A percentile compares a stretch with the other conserved stretches of the same genome.
These are phyloP conservation scores for Jatropha curcas DNA, from an alignment of 345 rosid species.

Conservation along the genomic window DNA sequence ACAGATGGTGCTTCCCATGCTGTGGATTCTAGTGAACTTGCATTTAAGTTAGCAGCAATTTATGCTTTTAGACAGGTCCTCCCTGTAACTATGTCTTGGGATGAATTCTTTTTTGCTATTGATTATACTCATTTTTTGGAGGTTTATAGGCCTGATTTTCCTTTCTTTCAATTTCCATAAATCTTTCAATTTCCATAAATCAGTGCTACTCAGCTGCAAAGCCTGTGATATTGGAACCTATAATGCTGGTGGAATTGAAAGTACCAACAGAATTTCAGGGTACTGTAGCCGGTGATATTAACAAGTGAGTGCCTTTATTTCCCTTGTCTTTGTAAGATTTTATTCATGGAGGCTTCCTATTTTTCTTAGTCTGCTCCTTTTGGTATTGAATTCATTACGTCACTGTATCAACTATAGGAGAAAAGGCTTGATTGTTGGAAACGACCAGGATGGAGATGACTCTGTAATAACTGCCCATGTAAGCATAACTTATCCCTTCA, in stretches of 20 bases:
- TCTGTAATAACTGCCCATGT: conserved; percentile 77
- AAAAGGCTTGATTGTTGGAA: conserved; percentile 94
- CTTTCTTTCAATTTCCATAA: background rate
- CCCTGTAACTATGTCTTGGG: background rate
- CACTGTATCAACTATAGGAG: conserved; percentile 50
- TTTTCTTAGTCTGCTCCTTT: too few species aligned
- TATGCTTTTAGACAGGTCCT: conserved; percentile 93
- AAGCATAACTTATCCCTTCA: conserved; percentile 23
- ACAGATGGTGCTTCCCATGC: conserved; percentile 96
- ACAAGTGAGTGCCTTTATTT: conserved; percentile 57
- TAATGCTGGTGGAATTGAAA: conserved; percentile 95
- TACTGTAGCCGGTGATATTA: conserved; percentile 89
- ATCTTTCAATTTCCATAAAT: conserved; percentile 12
- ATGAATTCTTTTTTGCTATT: background rate
- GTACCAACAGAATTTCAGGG: conserved; percentile 98
- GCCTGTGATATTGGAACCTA: conserved; percentile 93
- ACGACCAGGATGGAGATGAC: conserved; percentile 97
- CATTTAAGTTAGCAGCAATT: conserved; percentile 93
- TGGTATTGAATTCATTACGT: conserved; percentile 14
- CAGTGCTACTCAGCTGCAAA: conserved; percentile 85
- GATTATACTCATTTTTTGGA: background rate
- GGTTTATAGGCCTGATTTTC: background rate
- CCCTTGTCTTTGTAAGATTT: background rate
- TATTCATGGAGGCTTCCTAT: background rate
- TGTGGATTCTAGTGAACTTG: conserved; percentile 98